Base-by-base conservation (phyloP, 1,284 basidiomycete genomes). In the Somion occarium region DNA sequence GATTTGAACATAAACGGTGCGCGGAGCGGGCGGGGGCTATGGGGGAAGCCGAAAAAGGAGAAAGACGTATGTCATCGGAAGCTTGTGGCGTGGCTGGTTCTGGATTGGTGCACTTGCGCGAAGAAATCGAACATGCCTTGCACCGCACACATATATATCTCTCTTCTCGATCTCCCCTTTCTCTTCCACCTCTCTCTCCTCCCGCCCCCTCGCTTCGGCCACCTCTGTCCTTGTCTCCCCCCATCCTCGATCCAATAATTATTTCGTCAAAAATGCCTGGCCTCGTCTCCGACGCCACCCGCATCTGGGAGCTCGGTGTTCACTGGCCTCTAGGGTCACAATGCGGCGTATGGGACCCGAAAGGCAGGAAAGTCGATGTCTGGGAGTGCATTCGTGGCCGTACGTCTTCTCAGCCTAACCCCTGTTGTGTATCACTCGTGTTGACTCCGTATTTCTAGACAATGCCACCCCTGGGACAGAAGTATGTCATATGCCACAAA, bases 381-480 rank as follows among this genome's bases (percentile, higher is more conserved):
- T 87, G 82, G 82, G 83, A 87, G 60, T 87, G 84, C 60, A 71
- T 85, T 48, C 67, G 72, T 64, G 74, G 78, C 59, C 85, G 85
- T 86, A 66, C 66, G 85, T 60, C 27, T n/a, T 26, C 41, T 34
- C 48, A 30, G 50, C 34, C 42, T 30, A 44, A 30, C 7, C 22
- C 22, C 23, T 22, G 1, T 27, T n/a, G n/a, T 52, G 45, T 38
- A 27, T 23, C 27, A 42, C 43, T 27, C 41, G 42, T 46, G n/a
- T 45, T 27, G 39, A 39, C 34, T 27, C 2, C 46, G 18, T 19
- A 48, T 34, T 49, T 45, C n/a, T 55, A 85, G 83, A 86, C 68
- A 70, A 78, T 48, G 82, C 83, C 11, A 76, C 76, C 3, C 69
- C 73, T 1, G 72, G 73, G 44, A 81, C 80, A 23, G 66, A 70